These are phyloP conservation scores for Tolypocladium paradoxum DNA, from an alignment of 2,329 filamentous ascomycete species.

Conservation along the genomic window DNA sequence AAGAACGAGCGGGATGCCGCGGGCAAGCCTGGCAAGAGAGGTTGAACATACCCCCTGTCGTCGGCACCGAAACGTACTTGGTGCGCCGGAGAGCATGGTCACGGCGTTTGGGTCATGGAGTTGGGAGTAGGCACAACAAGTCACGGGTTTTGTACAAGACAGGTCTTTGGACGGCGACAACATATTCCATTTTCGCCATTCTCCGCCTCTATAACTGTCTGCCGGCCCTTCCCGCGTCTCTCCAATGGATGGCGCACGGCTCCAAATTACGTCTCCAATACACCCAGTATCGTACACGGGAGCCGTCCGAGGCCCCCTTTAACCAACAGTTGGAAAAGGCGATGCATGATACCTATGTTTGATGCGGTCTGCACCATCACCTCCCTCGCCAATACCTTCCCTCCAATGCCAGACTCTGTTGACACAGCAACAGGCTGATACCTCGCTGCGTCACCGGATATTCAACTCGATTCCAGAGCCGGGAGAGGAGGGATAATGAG, in stretches of 20 bases:
- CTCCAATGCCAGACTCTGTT: not conserved
- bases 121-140: constrained; percentile 15
- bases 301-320: constrained; percentile 1
- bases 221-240: constrained; percentile 6
- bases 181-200: constrained; percentile 3
- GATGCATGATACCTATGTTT: not conserved
- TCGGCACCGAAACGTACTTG: not conserved
- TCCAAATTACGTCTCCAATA: constrained; percentile 10
- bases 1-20: constrained; percentile 47
- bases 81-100: not conserved
- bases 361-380: not conserved
- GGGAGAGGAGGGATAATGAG: not conserved
- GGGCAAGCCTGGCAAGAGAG: constrained; percentile 11
- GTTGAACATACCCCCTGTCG: constrained; percentile 1
- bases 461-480: not conserved
- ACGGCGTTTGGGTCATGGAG: constrained; percentile 20
- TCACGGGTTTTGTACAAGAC: constrained; percentile 4
- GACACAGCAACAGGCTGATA: not conserved
- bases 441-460: not conserved
- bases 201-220: constrained; percentile 7
- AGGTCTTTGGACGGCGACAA: not conserved
- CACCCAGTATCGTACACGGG: constrained; percentile 10
- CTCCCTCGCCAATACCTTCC: not conserved
- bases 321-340: not conserved
- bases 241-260: constrained; percentile 8